Evolutionary conservation across 2,329 filamentous ascomycete genomes (phyloP).

Genomic region (Xylariaceae sp.): DNA sequence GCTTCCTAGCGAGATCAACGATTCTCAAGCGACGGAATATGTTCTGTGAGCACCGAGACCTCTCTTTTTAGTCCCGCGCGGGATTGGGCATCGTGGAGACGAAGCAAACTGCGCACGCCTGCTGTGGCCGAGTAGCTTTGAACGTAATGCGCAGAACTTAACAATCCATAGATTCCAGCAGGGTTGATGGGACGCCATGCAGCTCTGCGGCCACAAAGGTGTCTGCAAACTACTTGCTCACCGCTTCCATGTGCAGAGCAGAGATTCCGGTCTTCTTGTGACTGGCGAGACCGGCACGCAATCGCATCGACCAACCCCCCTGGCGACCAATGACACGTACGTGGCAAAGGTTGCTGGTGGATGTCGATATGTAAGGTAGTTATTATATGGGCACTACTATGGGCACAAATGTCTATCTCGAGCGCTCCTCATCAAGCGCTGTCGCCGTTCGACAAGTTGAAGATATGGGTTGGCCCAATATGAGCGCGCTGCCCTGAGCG

Average conservation of each 20-base stretch:
- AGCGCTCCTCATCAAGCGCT: no score
- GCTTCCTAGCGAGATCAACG: no score
- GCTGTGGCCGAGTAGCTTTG: background rate
- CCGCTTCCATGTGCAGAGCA: constrained; percentile 20
- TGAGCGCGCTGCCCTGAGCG: no score
- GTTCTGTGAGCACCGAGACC: no score
- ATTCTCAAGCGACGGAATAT: no score
- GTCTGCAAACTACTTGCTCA: constrained; percentile 23
- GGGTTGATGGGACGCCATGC: constrained; percentile 2
- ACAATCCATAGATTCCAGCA: background rate
- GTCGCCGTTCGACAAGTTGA: no score
- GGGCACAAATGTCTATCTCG: no score
- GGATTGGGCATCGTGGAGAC: background rate
- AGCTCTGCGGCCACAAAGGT: constrained; percentile 8
- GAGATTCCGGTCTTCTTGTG: constrained; percentile 14
- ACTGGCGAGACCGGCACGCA: constrained; percentile 20
- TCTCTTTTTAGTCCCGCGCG: no score
- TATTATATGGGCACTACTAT: no score
- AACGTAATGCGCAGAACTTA: background rate
- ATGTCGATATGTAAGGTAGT: background rate
- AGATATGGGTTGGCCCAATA: no score
- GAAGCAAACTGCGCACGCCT: background rate
- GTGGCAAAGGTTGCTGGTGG: background rate
- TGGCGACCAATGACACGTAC: constrained; percentile 7
- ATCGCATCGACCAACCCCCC: constrained; percentile 25